These are phyloP conservation scores for Starmerella bombi DNA, from an alignment of 805 yeast species.

Conservation along the genomic window DNA sequence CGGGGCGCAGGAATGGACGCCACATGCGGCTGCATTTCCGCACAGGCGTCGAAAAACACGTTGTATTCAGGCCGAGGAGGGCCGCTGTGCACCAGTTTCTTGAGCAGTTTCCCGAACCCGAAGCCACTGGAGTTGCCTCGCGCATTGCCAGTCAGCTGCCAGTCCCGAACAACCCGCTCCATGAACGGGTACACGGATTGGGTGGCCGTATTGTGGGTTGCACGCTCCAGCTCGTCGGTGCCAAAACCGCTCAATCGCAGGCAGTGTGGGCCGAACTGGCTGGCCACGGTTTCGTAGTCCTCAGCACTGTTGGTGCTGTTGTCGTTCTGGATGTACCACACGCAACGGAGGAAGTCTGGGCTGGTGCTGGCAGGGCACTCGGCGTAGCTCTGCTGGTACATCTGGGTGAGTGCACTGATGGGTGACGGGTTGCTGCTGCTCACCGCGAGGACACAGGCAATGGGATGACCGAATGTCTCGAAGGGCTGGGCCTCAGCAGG, in stretches of 20 bases:
- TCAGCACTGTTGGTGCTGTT: conserved; percentile 2
- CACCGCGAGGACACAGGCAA: conserved; percentile 56
- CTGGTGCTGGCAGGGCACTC: conserved; percentile 25
- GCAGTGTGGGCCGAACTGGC: conserved; percentile 26
- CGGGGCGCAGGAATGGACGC: conserved; percentile 17
- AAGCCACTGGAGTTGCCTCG: background rate
- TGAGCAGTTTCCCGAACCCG: conserved; percentile 17
- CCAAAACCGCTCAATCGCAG: conserved; percentile 26
- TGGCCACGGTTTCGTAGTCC: conserved; percentile 8
- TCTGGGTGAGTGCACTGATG: conserved; percentile 39
- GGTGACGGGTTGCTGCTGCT: conserved; percentile 48
- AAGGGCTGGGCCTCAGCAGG: conserved; percentile 34
- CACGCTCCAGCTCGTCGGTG: conserved; percentile 27
- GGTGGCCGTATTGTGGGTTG: conserved; percentile 37
- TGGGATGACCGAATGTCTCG: conserved; percentile 80
- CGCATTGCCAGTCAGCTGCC: conserved; percentile 32
- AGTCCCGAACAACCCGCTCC: conserved; percentile 63
- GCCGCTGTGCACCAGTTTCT: conserved; percentile 14
- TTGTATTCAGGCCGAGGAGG: conserved; percentile 18
- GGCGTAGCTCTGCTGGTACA: conserved; percentile 36
- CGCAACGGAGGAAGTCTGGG: conserved; percentile 15
- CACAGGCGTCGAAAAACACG: conserved; percentile 11
- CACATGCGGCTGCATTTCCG: conserved; percentile 19
- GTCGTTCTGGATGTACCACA: conserved; percentile 4
- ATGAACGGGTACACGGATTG: conserved; percentile 61